Evolutionary conservation across 768 basidiomycete genomes (phyloP).

Genomic region (Mycena latifolia): DNA sequence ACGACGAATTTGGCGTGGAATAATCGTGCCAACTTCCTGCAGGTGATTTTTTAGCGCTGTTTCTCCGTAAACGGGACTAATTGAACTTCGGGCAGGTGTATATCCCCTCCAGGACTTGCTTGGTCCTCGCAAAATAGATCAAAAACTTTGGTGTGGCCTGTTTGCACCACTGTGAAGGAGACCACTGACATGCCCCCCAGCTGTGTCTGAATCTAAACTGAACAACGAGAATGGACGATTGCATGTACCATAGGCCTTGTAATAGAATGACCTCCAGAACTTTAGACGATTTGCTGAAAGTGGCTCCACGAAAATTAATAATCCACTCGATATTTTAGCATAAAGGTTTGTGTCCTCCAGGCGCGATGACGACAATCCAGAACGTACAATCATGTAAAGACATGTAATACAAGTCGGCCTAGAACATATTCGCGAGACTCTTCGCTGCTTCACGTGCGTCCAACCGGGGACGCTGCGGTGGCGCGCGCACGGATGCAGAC

Average conservation of each 20-base stretch:
- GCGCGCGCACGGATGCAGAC: constrained; percentile 80
- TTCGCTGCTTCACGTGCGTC: constrained; percentile 91
- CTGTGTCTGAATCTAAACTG: constrained; percentile 17
- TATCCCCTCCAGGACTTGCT: constrained; percentile 73
- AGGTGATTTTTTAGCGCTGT: constrained; percentile 61
- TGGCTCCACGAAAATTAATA: constrained; percentile 20
- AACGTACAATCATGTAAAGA: constrained; percentile 19
- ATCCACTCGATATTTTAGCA: constrained; percentile 25
- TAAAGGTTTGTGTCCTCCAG: constrained; percentile 16
- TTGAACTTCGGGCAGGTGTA: constrained; percentile 66
- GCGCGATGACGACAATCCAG: background rate
- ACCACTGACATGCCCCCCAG: background rate
- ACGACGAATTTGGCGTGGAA: constrained; percentile 95
- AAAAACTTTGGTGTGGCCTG: background rate
- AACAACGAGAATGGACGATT: constrained; percentile 26
- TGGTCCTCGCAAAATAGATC: constrained; percentile 68
- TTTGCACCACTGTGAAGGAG: background rate
- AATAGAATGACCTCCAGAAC: constrained; percentile 9
- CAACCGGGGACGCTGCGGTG: constrained; percentile 77
- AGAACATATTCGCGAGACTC: constrained; percentile 93
- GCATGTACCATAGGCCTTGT: constrained; percentile 21
- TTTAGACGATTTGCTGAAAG: background rate
- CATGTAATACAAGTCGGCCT: constrained; percentile 26
- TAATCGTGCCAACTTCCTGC: constrained; percentile 88
- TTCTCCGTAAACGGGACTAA: constrained; percentile 6